Base-by-base conservation (phyloP, 2,329 filamentous ascomycete species). In the Pyrenophora seminiperda region DNA sequence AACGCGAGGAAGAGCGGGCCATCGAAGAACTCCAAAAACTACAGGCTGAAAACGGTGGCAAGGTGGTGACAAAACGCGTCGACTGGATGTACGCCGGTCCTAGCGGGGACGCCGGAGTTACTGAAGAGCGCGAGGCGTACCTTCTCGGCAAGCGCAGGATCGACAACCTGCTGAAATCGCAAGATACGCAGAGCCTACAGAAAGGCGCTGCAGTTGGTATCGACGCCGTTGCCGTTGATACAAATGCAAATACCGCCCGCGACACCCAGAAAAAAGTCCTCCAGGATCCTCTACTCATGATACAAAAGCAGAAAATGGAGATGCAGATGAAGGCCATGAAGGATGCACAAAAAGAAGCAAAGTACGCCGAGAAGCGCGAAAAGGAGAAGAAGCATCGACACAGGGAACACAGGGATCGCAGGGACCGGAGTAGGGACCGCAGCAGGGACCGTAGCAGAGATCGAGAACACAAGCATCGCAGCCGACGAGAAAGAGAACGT, bases 31-130 rank as follows among this genome's bases (percentile, higher is more conserved):
- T 97, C 1, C 90, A 97, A 73, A 84, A 86, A 43, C 83, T 97
- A 60, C 90, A 97, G 48, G 94, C 48, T 14, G 48, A 51, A n/a
- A 97, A 75, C 87, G 94, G 94, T 30, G 91, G 92, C 47, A 85
- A 83, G 64, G 92, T 91, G 68, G 83, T 88, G 44, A 77, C 88
- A 22, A 87, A 93, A 63, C 86, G 91, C 29, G 93, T 99, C 19
- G 94, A 97, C 66, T 99, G 94, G 90, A 97, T 99, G 91, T 99
- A 99, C 75, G 85, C 88, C 63, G 93, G 93, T 1, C 91, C 94
- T 6, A 88, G 87, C 41, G 82, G 80, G 48, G 90, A 90, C 29
- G 87, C 83, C 18, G 76, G 72, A 15, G 75, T 77, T 4, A 85
- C 76, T 0, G 93, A 97, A 72, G 94, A 97, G 75, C 91, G 90